Evolutionary conservation across 768 basidiomycete species (phyloP).

Genomic region (Naganishia vishniacii): DNA sequence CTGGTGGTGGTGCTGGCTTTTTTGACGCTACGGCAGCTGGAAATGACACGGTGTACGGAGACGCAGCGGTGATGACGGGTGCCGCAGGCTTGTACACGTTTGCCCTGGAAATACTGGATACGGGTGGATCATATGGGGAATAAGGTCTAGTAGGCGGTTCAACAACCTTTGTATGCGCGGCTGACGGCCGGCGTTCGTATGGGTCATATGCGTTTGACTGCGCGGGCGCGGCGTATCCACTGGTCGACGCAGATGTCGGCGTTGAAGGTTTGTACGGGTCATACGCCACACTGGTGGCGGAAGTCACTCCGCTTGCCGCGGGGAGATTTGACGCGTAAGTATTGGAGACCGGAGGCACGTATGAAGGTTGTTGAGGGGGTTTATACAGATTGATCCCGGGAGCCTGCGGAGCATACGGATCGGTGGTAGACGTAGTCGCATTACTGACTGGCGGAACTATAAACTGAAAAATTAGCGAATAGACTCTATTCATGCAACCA

Average conservation of each 20-base stretch:
- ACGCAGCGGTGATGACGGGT: background rate
- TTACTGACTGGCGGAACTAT: background rate
- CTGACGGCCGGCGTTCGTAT: background rate
- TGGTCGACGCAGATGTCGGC: background rate
- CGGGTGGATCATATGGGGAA: conserved; percentile 13
- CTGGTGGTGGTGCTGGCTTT: conserved; percentile 2
- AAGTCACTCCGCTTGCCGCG: background rate
- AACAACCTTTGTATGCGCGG: background rate
- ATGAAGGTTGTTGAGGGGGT: background rate
- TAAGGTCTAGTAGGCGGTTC: conserved; percentile 5
- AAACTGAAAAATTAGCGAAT: no score
- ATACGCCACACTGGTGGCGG: background rate
- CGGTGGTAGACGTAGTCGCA: background rate
- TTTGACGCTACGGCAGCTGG: background rate
- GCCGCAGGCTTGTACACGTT: background rate
- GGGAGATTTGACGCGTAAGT: background rate
- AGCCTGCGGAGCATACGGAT: background rate
- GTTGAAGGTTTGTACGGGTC: conserved; percentile 6
- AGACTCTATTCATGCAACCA: background rate
- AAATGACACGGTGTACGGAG: background rate
- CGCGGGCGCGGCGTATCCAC: background rate
- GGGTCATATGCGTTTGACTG: background rate
- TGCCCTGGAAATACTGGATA: background rate
- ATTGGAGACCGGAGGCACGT: background rate
- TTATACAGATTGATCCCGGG: no score